Conservation (phyloP, 345 rosid genomes). For the Punica granatum region DNA sequence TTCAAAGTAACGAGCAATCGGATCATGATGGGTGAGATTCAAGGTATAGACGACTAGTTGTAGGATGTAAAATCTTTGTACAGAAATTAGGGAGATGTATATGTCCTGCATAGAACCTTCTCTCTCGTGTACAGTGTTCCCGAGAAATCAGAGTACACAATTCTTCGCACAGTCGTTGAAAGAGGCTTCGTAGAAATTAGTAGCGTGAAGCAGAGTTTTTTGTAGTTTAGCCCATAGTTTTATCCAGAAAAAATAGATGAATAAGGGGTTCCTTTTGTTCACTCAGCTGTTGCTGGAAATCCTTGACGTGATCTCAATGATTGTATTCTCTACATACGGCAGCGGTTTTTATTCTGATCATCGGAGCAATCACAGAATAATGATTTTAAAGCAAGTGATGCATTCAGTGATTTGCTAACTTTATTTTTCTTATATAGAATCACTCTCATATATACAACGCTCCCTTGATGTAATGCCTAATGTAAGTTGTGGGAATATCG, state of each 20-base stretch:
- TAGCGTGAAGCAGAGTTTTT: neutral
- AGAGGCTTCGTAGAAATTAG: neutral
- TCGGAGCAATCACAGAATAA: neutral
- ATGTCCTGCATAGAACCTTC: constrained; percentile 11
- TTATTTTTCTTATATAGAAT: too few relatives aligned
- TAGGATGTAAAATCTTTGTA: constrained; percentile 6
- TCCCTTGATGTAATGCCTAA: too few relatives aligned
- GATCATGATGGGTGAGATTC: constrained; percentile 90
- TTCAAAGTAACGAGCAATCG: constrained; percentile 91
- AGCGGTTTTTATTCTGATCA: too few relatives aligned
- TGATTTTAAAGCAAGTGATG: too few relatives aligned
- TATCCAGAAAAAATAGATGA: neutral
- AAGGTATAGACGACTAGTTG: constrained; percentile 40
- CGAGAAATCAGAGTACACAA: too few relatives aligned
- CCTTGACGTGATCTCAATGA: too few relatives aligned
- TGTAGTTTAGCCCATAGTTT: neutral
- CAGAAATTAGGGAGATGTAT: constrained; percentile 19
- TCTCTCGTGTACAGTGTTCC: constrained; percentile 7
- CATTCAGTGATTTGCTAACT: too few relatives aligned
- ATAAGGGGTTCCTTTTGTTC: neutral
- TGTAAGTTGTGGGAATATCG: too few relatives aligned
- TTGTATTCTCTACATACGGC: too few relatives aligned
- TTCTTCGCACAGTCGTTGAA: neutral
- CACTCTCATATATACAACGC: neutral
- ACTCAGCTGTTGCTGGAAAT: too few relatives aligned